These are phyloP conservation scores for Coprinopsis sp. DNA, from an alignment of 768 basidiomycete genomes.

Conservation along the genomic window DNA sequence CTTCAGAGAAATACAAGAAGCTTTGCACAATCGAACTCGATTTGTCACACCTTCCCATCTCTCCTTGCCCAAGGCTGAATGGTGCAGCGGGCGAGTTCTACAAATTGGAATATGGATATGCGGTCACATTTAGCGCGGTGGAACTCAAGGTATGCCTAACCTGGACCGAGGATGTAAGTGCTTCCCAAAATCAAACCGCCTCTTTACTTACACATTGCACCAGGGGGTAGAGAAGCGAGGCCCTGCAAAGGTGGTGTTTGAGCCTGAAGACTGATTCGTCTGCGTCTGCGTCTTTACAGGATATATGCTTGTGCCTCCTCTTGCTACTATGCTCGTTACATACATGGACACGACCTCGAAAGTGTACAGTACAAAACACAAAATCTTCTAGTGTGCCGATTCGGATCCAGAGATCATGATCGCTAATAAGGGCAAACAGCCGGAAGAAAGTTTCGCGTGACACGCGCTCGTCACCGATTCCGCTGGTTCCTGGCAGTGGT, in stretches of 20 bases:
- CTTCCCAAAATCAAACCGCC: not conserved
- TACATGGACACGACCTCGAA: too few relatives aligned
- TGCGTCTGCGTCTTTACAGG: not conserved
- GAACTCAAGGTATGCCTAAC: constrained; percentile 5
- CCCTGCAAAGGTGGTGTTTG: constrained; percentile 7
- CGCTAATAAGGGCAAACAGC: not conserved
- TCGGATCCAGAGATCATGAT: too few relatives aligned
- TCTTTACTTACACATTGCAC: not conserved
- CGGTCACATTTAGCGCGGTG: constrained; percentile 6
- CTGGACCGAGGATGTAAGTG: constrained; percentile 7
- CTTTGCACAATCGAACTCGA: constrained; percentile 19
- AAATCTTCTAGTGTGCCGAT: too few relatives aligned
- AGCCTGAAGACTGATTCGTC: constrained; percentile 3
- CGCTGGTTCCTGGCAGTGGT: constrained; percentile 15
- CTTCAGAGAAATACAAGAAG: constrained; percentile 7
- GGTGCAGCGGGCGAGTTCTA: constrained; percentile 1
- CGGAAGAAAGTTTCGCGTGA: not conserved
- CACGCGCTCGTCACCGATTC: constrained; percentile 18
- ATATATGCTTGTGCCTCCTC: too few relatives aligned
- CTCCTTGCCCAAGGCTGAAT: not conserved
- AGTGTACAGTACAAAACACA: too few relatives aligned
- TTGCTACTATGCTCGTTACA: too few relatives aligned
- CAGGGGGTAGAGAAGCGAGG: constrained; percentile 10
- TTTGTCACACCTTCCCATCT: constrained; percentile 9
- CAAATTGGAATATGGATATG: constrained; percentile 9